phyloP scores from a whole-genome alignment of 1,284 basidiomycete species.

The Cystobasidiaceae sp. region DNA sequence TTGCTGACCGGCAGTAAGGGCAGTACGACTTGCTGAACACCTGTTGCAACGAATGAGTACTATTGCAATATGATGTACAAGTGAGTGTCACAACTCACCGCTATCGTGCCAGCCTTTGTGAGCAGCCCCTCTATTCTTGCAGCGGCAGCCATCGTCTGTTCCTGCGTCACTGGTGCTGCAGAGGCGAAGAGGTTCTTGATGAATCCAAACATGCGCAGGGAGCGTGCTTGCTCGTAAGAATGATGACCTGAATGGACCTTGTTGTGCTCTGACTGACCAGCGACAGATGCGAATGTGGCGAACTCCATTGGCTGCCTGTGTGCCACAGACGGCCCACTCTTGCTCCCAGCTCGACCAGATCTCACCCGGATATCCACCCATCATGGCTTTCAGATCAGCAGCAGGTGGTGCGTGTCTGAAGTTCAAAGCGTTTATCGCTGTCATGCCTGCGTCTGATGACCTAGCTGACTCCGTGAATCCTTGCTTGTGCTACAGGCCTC shows the following conservation, averaged over 20 bases:
- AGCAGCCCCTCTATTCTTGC: slow-evolving; percentile 3
- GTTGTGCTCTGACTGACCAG: too few relatives aligned
- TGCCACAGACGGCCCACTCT: too few relatives aligned
- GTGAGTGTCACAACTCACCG: too few relatives aligned
- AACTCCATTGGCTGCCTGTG: too few relatives aligned
- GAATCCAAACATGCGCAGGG: slow-evolving; percentile 17
- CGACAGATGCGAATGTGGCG: too few relatives aligned
- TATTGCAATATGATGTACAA: too few relatives aligned
- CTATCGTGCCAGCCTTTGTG: slow-evolving; percentile 25
- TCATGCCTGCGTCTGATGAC: neutral
- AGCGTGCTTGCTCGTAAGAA: neutral
- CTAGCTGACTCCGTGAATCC: neutral
- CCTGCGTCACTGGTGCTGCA: neutral
- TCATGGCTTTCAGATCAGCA: slow-evolving; percentile 10
- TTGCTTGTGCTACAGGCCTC: neutral
- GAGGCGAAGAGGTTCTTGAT: slow-evolving; percentile 15
- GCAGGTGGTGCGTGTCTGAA: neutral
- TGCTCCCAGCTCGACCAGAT: neutral
- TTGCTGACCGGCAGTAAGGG: slow-evolving; percentile 15
- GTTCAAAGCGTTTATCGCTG: neutral
- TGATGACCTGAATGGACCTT: too few relatives aligned
- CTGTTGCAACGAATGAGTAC: too few relatives aligned
- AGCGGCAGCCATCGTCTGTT: slow-evolving; percentile 8
- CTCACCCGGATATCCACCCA: neutral
- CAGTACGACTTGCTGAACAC: slow-evolving; percentile 20